phyloP scores from a whole-genome alignment of 2,329 filamentous ascomycete species.

The Fusarium sp. region DNA sequence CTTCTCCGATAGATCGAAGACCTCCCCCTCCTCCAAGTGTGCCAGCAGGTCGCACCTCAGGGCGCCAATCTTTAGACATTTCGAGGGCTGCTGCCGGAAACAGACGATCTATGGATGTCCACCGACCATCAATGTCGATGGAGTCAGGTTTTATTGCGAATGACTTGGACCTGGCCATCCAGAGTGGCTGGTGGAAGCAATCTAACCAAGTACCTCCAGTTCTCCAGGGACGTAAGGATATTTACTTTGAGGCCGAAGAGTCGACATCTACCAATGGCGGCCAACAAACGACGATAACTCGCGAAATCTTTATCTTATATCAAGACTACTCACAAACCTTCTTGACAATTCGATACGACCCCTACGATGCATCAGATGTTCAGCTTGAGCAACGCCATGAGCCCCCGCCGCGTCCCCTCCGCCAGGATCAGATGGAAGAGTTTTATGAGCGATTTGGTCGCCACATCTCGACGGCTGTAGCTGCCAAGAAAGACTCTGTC shows the following conservation, averaged over 20 bases:
- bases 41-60: conserved; percentile 34
- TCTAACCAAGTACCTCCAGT: conserved; percentile 81
- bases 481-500: conserved; percentile 77
- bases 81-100: conserved; percentile 52
- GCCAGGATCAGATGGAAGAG: conserved; percentile 92
- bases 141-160: conserved; percentile 88
- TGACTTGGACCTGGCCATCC: conserved; percentile 80
- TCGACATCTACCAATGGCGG: conserved; percentile 74
- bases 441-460: conserved; percentile 84
- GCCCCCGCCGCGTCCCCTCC: conserved; percentile 78
- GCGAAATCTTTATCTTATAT: conserved; percentile 88
- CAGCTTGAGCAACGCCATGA: conserved; percentile 88
- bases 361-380: conserved; percentile 76
- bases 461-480: conserved; percentile 76
- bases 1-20: conserved; percentile 58
- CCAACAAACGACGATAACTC: conserved; percentile 76
- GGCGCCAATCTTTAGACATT: conserved; percentile 49
- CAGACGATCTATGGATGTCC: conserved; percentile 76
- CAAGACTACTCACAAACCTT: conserved; percentile 97
- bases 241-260: conserved; percentile 85
- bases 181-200: conserved; percentile 88
- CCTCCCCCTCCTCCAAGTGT: conserved; percentile 53
- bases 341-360: conserved; percentile 82
- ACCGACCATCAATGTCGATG: conserved; percentile 75
- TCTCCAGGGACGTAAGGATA: conserved; percentile 83